Evolutionary conservation across 768 basidiomycete species (phyloP).

Genomic region (Inosperma sp.): DNA sequence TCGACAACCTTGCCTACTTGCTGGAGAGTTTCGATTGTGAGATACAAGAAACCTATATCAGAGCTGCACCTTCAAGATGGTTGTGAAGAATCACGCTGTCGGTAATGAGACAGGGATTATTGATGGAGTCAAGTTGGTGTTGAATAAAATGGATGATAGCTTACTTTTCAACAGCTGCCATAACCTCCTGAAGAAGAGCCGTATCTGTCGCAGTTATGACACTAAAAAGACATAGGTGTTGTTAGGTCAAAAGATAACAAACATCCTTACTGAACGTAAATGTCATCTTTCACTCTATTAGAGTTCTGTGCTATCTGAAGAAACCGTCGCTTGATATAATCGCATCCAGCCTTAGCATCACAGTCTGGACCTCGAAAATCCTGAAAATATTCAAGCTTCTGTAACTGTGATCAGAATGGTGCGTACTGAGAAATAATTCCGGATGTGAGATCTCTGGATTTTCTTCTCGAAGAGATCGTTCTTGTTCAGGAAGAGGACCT

Average conservation of each 20-base stretch:
- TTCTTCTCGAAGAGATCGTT: conserved; percentile 90
- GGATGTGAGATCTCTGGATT: conserved; percentile 76
- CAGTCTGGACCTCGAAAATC: conserved; percentile 80
- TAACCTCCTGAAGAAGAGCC: conserved; percentile 80
- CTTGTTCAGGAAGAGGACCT: conserved; percentile 96
- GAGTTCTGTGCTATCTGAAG: conserved; percentile 78
- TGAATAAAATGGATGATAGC: conserved; percentile 27
- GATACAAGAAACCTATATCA: conserved; percentile 42
- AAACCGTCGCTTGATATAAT: conserved; percentile 89
- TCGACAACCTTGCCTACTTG: no score
- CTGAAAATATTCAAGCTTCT: conserved; percentile 32
- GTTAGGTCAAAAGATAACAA: background rate
- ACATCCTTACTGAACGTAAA: conserved; percentile 84
- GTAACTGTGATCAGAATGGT: background rate
- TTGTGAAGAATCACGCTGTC: conserved; percentile 64
- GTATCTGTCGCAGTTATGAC: conserved; percentile 91
- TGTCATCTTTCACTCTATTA: conserved; percentile 80
- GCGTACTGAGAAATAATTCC: conserved; percentile 81
- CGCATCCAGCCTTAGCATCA: conserved; percentile 70
- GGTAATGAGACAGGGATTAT: conserved; percentile 22
- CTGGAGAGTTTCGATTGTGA: no score
- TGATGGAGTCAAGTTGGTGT: conserved; percentile 55
- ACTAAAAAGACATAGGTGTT: conserved; percentile 34
- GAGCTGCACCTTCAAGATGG: conserved; percentile 60
- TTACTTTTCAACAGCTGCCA: conserved; percentile 88